Evolutionary conservation across 2,329 filamentous ascomycete species (phyloP), one percentile per base, ranked within the genome.

Genomic region (Phaeosphaeria sp.): DNA sequence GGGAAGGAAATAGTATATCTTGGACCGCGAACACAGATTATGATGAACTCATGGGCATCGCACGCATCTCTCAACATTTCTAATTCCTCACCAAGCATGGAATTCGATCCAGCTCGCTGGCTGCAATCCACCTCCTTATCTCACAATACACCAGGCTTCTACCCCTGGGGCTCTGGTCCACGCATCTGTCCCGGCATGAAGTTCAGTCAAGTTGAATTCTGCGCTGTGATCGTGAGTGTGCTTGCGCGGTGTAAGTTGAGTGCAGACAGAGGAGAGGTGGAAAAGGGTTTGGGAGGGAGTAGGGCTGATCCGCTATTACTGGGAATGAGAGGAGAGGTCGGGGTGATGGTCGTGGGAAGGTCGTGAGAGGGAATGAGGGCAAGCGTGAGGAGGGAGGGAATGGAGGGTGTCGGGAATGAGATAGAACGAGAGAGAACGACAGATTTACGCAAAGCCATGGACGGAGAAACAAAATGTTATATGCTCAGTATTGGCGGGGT

Each of bases 121-220:
- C 69, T 78, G 50, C n/a, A 20, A 13, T 36, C 30, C 11, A 7
- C 30, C 6, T 15, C 30, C 30, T 3, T 36, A 11, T 36, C 30
- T 36, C 18, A n/a, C 52, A 6, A 33, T 41, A 6, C 44, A 42
- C 11, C 41, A 1, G 61, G 56, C 0, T 86, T 79, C 58, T 44
- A 80, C 1, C 78, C 83, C 0, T 86, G 83, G 82, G 80, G 81
- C 0, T 67, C 61, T 3, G 83, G 84, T 0, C 82, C 83, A 11
- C 68, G 84, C 5, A 70, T 81, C 3, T 86, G 84, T 64, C 82
- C 83, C 0, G 84, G 84, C 0, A 77, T 81, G 73, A 85, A 84
- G 64, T 83, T 86, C 77, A 76, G 83, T 1, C 81, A 86, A 69
- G 83, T 86, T 1, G 84, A 86, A 66, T 85, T 85, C 66, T 78